Conservation (phyloP, 2,329 filamentous ascomycete genomes). For the Fusarium irregulare region DNA sequence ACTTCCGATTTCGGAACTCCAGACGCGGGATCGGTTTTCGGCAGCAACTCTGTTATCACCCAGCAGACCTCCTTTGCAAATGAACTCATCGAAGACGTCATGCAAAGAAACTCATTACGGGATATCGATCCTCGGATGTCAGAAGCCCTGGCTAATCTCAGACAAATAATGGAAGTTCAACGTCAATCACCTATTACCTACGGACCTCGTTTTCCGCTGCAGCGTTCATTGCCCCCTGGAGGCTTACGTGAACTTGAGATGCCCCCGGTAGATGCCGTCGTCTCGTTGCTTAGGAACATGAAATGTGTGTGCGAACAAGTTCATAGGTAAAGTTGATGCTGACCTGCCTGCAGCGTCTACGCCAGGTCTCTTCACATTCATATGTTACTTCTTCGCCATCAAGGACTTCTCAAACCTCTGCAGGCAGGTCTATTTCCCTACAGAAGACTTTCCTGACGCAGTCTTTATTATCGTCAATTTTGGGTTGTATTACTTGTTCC, state of each 20-base stretch:
- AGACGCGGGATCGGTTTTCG: slow-evolving; percentile 56
- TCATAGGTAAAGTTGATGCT: not conserved
- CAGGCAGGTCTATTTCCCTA: slow-evolving; percentile 62
- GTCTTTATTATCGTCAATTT: slow-evolving; percentile 63
- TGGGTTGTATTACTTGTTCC: slow-evolving; percentile 62
- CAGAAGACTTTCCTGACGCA: slow-evolving; percentile 62
- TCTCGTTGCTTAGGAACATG: slow-evolving; percentile 60
- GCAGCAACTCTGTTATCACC: slow-evolving; percentile 61
- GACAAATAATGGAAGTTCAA: slow-evolving; percentile 65
- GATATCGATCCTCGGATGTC: slow-evolving; percentile 63
- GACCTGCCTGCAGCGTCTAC: slow-evolving; percentile 44
- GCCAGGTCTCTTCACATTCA: slow-evolving; percentile 62
- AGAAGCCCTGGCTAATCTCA: slow-evolving; percentile 63
- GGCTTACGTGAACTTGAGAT: slow-evolving; percentile 62
- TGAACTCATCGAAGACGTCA: slow-evolving; percentile 65
- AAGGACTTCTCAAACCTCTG: slow-evolving; percentile 63
- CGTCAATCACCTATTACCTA: slow-evolving; percentile 55
- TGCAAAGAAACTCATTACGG: slow-evolving; percentile 60
- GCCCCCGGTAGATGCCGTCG: slow-evolving; percentile 64
- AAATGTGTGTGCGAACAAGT: slow-evolving; percentile 51
- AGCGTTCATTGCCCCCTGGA: slow-evolving; percentile 58
- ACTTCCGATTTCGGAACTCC: slow-evolving; percentile 53
- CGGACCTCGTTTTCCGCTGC: slow-evolving; percentile 59
- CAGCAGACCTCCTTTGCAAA: slow-evolving; percentile 65
- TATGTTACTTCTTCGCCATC: slow-evolving; percentile 62